Conservation (phyloP, 805 yeast genomes). For the Candida palmyrensis region DNA sequence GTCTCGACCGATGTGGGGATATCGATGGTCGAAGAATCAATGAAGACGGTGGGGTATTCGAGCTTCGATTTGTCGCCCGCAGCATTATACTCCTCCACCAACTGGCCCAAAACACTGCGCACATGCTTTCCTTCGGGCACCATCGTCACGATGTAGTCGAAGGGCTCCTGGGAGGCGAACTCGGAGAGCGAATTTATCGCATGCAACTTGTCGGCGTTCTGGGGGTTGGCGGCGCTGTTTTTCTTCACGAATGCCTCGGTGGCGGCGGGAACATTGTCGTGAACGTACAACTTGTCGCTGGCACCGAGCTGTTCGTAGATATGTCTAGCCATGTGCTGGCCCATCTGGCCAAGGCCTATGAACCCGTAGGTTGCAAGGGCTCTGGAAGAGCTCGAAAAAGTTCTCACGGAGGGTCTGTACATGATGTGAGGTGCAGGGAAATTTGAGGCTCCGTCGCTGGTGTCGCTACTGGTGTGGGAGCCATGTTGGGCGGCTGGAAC, state of each 20-base stretch:
- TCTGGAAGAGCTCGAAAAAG: slow-evolving; percentile 7
- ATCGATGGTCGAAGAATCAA: slow-evolving; percentile 51
- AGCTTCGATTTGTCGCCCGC: slow-evolving; percentile 4
- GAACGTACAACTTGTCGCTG: slow-evolving; percentile 37
- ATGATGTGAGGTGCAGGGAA: too few species aligned
- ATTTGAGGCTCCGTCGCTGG: background rate
- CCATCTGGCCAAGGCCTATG: slow-evolving; percentile 56
- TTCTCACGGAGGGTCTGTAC: slow-evolving; percentile 1
- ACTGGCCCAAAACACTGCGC: slow-evolving; percentile 31
- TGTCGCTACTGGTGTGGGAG: background rate
- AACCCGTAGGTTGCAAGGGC: slow-evolving; percentile 36
- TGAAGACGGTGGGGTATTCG: slow-evolving; percentile 23
- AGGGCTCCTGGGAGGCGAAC: slow-evolving; percentile 23
- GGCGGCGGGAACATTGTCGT: slow-evolving; percentile 34
- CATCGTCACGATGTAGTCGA: slow-evolving; percentile 45
- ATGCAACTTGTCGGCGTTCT: slow-evolving; percentile 13
- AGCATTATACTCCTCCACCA: slow-evolving; percentile 26
- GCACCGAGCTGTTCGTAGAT: slow-evolving; percentile 34
- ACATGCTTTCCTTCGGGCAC: slow-evolving; percentile 53
- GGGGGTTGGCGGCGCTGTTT: slow-evolving; percentile 19
- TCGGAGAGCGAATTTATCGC: slow-evolving; percentile 16
- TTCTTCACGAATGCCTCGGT: slow-evolving; percentile 17
- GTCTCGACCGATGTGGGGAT: slow-evolving; percentile 41
- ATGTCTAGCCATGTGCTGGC: slow-evolving; percentile 51
- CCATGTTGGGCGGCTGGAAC: background rate